phyloP scores from a whole-genome alignment of 2,329 filamentous ascomycete genomes.

The Fusarium continuum region DNA sequence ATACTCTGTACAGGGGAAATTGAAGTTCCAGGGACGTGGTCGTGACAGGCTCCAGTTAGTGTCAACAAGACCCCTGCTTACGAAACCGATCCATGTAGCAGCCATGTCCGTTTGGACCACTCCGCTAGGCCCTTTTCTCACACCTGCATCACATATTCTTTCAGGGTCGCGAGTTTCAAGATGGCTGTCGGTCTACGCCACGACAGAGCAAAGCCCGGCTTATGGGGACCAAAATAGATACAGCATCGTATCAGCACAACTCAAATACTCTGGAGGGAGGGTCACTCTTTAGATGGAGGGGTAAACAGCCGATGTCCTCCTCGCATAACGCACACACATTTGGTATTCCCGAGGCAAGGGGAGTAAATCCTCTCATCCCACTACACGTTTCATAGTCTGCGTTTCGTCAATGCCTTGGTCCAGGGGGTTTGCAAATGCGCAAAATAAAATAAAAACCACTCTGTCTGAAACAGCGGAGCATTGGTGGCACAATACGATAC shows the following conservation, averaged over 20 bases:
- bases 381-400: constrained; percentile 36
- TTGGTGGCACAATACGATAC: constrained; percentile 11
- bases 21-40: constrained; percentile 37
- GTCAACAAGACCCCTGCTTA: constrained; percentile 25
- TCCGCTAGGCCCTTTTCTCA: constrained; percentile 30
- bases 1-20: constrained; percentile 22
- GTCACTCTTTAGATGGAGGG: constrained; percentile 1
- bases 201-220: constrained; percentile 6
- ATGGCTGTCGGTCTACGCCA: constrained; percentile 30
- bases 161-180: constrained; percentile 38
- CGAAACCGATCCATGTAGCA: constrained; percentile 28
- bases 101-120: constrained; percentile 9
- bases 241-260: background rate
- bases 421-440: background rate
- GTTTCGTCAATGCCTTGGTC: constrained; percentile 39
- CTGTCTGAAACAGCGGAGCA: constrained; percentile 42
- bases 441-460: constrained; percentile 18
- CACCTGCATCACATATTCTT: constrained; percentile 32
- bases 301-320: background rate
- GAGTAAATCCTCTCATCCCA: constrained; percentile 19
- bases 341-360: constrained; percentile 6
- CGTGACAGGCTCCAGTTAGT: constrained; percentile 35
- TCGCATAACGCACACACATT: constrained; percentile 1
- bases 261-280: no score
- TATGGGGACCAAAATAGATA: constrained; percentile 16